Evolutionary conservation across 805 yeast genomes (phyloP).

Genomic region (Candida fluviatilis): DNA sequence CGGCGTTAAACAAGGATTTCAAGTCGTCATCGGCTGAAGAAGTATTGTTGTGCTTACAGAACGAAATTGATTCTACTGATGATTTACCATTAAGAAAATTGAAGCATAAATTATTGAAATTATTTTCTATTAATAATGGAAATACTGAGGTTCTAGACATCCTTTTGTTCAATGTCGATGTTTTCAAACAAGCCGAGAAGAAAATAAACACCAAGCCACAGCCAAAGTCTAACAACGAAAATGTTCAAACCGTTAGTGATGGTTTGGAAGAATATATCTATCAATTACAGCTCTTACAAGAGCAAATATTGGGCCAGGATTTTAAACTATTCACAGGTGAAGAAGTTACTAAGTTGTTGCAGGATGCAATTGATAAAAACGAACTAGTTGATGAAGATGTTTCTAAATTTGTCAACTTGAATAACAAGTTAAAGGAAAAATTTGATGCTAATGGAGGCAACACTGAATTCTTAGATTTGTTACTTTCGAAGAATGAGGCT

Average conservation of each 20-base stretch:
- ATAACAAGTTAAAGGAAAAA: slow-evolving; percentile 48
- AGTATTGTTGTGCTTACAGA: slow-evolving; percentile 11
- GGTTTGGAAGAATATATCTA: slow-evolving; percentile 13
- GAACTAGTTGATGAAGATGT: slow-evolving; percentile 1
- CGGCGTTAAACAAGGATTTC: slow-evolving; percentile 5
- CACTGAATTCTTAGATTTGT: slow-evolving; percentile 49
- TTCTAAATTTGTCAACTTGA: slow-evolving; percentile 6
- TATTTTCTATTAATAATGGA: slow-evolving; percentile 51
- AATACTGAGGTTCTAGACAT: slow-evolving; percentile 54
- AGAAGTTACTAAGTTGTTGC: slow-evolving; percentile 10
- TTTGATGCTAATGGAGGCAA: slow-evolving; percentile 56
- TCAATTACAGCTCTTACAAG: slow-evolving; percentile 12
- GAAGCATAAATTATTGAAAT: slow-evolving; percentile 42
- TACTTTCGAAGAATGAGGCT: slow-evolving; percentile 3
- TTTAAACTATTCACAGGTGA: slow-evolving; percentile 8
- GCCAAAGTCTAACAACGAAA: not conserved
- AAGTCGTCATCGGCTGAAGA: slow-evolving; percentile 9
- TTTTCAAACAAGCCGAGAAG: slow-evolving; percentile 13
- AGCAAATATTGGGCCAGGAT: slow-evolving; percentile 6
- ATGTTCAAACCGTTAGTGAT: not conserved
- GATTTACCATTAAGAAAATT: slow-evolving; percentile 12
- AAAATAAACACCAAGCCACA: not conserved
- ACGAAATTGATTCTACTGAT: slow-evolving; percentile 9
- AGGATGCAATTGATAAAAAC: slow-evolving; percentile 8
- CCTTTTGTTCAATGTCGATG: slow-evolving; percentile 9